These are phyloP conservation scores for Ceratonia siliqua DNA, from an alignment of 306 rosid species.

Conservation along the genomic window DNA sequence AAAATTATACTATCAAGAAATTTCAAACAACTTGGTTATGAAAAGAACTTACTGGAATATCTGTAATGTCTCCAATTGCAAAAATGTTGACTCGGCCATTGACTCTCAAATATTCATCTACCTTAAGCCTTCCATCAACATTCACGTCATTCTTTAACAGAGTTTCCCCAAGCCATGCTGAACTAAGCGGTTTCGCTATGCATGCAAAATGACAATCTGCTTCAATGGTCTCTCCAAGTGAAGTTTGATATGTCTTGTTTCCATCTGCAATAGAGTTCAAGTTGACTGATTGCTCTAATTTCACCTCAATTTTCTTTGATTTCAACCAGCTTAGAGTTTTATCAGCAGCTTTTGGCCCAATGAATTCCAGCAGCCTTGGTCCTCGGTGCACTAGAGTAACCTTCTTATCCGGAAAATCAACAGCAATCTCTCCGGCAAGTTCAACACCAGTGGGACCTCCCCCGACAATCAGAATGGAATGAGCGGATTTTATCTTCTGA, in stretches of 20 bases:
- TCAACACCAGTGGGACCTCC: constrained; percentile 95
- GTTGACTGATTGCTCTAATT: constrained; percentile 52
- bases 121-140: constrained; percentile 59
- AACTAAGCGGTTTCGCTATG: constrained; percentile 50
- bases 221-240: constrained; percentile 54
- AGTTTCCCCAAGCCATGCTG: constrained; percentile 74
- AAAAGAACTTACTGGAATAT: constrained; percentile 58
- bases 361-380: constrained; percentile 69
- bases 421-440: constrained; percentile 81
- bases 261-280: constrained; percentile 37
- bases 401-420: constrained; percentile 66
- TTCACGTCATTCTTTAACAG: constrained; percentile 49
- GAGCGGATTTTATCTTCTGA: constrained; percentile 61
- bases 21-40: not conserved
- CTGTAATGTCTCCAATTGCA: constrained; percentile 82
- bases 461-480: constrained; percentile 75
- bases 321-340: constrained; percentile 62
- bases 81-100: constrained; percentile 56
- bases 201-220: constrained; percentile 76
- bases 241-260: constrained; percentile 49
- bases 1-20: constrained; percentile 21
- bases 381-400: constrained; percentile 71
- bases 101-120: constrained; percentile 65
- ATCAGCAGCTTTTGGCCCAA: constrained; percentile 66
- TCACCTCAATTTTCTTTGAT: constrained; percentile 65